Conservation (phyloP, 805 yeast genomes). For the Peterozyma xylosa region DNA sequence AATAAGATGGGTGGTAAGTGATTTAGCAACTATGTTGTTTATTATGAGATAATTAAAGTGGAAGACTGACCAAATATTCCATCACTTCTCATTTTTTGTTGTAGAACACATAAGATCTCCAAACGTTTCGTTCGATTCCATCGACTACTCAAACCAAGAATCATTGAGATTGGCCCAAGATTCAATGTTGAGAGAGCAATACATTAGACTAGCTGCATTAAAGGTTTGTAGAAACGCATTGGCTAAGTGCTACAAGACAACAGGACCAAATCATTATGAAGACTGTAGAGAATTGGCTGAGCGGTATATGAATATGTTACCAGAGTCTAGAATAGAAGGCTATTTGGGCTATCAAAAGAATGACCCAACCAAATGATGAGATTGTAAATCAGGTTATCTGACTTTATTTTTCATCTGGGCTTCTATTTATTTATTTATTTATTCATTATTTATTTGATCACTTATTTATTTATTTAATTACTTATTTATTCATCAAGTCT, state of each 20-base stretch:
- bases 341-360: conserved; percentile 83
- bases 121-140: conserved; percentile 75
- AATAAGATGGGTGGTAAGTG: too few relatives aligned
- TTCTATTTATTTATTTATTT: too few relatives aligned
- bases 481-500: too few relatives aligned
- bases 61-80: conserved; percentile 1
- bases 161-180: conserved; percentile 69
- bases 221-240: conserved; percentile 67
- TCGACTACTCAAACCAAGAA: conserved; percentile 60
- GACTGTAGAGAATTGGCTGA: conserved; percentile 77
- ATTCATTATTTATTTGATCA: too few relatives aligned
- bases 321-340: conserved; percentile 61
- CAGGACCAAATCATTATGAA: conserved; percentile 64
- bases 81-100: neutral
- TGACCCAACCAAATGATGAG: conserved; percentile 62
- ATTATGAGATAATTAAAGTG: too few relatives aligned
- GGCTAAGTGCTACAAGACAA: conserved; percentile 57
- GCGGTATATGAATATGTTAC: conserved; percentile 71
- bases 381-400: neutral
- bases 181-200: conserved; percentile 73
- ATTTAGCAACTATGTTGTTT: too few relatives aligned
- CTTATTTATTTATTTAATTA: too few relatives aligned
- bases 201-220: conserved; percentile 61
- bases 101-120: conserved; percentile 48
- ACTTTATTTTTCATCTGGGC: too few relatives aligned